Conservation (phyloP, 1,284 basidiomycete species). For the Irpex lacteus region DNA sequence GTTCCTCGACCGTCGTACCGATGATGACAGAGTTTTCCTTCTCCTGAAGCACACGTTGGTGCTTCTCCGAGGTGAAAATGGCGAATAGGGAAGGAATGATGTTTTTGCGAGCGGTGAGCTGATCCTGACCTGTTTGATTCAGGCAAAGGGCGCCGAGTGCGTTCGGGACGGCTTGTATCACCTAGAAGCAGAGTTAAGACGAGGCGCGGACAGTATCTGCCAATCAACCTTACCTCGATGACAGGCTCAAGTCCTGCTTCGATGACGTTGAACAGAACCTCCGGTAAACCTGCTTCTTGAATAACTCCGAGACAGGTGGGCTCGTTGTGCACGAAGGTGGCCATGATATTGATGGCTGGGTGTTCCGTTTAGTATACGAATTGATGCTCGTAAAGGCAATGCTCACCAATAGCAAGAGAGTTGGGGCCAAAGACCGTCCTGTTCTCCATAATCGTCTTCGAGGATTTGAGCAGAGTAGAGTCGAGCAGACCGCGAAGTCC, state of each 20-base stretch:
- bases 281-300: slow-evolving; percentile 90
- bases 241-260: slow-evolving; percentile 85
- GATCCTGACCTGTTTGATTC: slow-evolving; percentile 86
- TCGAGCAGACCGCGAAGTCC: slow-evolving; percentile 95
- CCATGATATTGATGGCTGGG: slow-evolving; percentile 93
- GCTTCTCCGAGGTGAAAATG: slow-evolving; percentile 83
- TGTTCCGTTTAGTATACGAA: too few species aligned
- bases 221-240: slow-evolving; percentile 66
- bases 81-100: slow-evolving; percentile 85
- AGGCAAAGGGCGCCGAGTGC: slow-evolving; percentile 97
- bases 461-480: slow-evolving; percentile 80
- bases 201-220: background rate
- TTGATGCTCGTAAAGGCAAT: too few species aligned
- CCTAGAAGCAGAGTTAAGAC: slow-evolving; percentile 39
- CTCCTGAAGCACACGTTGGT: slow-evolving; percentile 86
- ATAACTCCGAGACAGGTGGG: slow-evolving; percentile 92
- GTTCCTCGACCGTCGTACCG: slow-evolving; percentile 90
- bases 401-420: slow-evolving; percentile 75
- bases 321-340: slow-evolving; percentile 98
- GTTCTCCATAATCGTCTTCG: slow-evolving; percentile 88
- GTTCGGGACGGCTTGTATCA: slow-evolving; percentile 90
- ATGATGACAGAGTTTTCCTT: slow-evolving; percentile 91
- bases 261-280: slow-evolving; percentile 84
- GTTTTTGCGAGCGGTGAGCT: slow-evolving; percentile 72
- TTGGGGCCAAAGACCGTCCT: slow-evolving; percentile 84